phyloP scores from a whole-genome alignment of 352 stramenopile species.

The Pythium oligandrum region DNA sequence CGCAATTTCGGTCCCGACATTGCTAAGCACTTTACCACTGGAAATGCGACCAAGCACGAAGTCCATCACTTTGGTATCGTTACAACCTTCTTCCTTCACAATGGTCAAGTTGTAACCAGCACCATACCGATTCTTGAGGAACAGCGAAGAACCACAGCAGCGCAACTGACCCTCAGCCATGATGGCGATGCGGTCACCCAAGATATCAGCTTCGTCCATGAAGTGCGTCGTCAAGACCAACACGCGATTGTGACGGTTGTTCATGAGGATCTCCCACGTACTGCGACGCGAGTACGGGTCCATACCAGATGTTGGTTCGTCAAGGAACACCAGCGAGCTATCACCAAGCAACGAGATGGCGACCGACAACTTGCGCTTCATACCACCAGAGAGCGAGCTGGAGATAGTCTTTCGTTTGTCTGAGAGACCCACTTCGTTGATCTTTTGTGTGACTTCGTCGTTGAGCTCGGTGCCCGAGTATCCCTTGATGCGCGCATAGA shows the following conservation, averaged over 20 bases:
- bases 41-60: conserved; percentile 35
- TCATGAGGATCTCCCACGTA: conserved; percentile 71
- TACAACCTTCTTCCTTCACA: conserved; percentile 17
- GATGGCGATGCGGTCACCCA: conserved; percentile 65
- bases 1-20: conserved; percentile 63
- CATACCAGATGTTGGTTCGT: conserved; percentile 21
- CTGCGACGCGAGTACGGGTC: conserved; percentile 67
- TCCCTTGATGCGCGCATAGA: conserved; percentile 41
- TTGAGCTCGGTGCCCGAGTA: conserved; percentile 14
- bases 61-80: conserved; percentile 16
- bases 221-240: conserved; percentile 63
- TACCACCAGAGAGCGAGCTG: conserved; percentile 58
- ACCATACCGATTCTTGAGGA: conserved; percentile 87
- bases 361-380: conserved; percentile 82
- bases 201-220: conserved; percentile 53
- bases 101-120: conserved; percentile 71
- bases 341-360: conserved; percentile 71
- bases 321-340: conserved; percentile 20
- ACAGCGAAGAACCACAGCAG: conserved; percentile 41
- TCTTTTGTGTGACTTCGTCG: conserved; percentile 17
- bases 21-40: conserved; percentile 45
- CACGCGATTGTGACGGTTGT: conserved; percentile 34
- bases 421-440: conserved; percentile 33
- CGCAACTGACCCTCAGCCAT: conserved; percentile 57
- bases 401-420: conserved; percentile 32